Conservation (phyloP, 2,329 filamentous ascomycete genomes). For the Fusarium graminum region DNA sequence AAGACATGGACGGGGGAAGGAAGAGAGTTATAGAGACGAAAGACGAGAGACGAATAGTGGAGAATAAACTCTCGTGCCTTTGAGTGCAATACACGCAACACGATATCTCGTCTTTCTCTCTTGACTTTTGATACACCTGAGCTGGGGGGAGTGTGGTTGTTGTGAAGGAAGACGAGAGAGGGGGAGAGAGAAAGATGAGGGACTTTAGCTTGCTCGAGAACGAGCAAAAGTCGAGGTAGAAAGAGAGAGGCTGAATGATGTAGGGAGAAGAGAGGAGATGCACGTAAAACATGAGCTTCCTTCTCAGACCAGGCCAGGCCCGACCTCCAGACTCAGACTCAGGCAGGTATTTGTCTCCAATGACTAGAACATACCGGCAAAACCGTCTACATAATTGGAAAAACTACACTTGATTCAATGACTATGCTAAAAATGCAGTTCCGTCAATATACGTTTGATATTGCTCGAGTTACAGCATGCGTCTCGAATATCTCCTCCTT, state of each 20-base stretch:
- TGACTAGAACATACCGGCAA: conserved; percentile 7
- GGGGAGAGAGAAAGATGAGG: conserved; percentile 7
- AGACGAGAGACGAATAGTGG: conserved; percentile 20
- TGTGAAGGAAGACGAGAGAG: conserved; percentile 12
- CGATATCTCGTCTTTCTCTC: conserved; percentile 2
- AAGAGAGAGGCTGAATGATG: conserved; percentile 9
- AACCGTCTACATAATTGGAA: neutral
- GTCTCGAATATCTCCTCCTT: conserved; percentile 17
- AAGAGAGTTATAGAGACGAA: conserved; percentile 14
- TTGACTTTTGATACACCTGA: neutral
- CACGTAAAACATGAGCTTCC: conserved; percentile 35
- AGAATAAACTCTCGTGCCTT: conserved; percentile 37
- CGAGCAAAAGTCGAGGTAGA: neutral
- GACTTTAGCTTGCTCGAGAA: conserved; percentile 26
- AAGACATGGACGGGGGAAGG: conserved; percentile 14
- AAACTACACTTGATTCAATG: neutral
- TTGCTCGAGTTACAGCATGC: conserved; percentile 30
- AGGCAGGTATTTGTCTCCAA: conserved; percentile 12
- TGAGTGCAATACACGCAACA: conserved; percentile 38
- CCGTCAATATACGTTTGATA: neutral
- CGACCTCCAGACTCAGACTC: conserved; percentile 22
- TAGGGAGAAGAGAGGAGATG: conserved; percentile 25
- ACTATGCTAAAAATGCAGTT: neutral
- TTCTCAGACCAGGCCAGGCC: conserved; percentile 25
- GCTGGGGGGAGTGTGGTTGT: conserved; percentile 15